Evolutionary conservation across 139 green algal genomes (phyloP).

Genomic region (Mychonastes homosphaera): DNA sequence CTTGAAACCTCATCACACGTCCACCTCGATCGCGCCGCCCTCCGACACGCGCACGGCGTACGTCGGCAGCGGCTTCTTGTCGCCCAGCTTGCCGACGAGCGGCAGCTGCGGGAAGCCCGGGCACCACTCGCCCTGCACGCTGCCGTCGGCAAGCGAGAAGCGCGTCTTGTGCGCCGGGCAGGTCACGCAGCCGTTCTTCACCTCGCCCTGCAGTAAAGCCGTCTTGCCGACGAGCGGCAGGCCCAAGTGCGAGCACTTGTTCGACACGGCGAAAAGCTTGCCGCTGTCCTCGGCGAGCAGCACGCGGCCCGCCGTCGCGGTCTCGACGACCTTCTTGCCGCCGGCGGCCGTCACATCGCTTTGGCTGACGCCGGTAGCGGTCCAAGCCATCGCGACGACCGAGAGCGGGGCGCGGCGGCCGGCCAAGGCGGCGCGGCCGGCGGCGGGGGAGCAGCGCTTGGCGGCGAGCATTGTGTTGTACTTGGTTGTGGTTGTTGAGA

Average conservation of each 20-base stretch:
- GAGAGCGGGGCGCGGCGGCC: no score
- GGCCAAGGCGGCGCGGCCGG: no score
- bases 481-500: no score
- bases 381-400: no score
- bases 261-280: conserved; percentile 51
- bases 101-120: conserved; percentile 51
- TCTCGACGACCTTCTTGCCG: conserved; percentile 18
- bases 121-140: conserved; percentile 57
- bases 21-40: conserved; percentile 48
- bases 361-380: no score
- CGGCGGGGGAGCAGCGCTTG: no score
- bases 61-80: conserved; percentile 50
- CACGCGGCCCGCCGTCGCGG: conserved; percentile 19
- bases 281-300: conserved; percentile 36
- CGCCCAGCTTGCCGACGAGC: conserved; percentile 46
- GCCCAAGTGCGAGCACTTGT: conserved; percentile 68
- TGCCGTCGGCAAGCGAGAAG: conserved; percentile 58
- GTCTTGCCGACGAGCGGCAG: conserved; percentile 49
- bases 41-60: conserved; percentile 43
- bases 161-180: conserved; percentile 61
- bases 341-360: neutral
- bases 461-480: no score
- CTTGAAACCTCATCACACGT: conserved; percentile 20
- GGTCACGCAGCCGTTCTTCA: conserved; percentile 45
- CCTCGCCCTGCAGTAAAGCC: conserved; percentile 17